Evolutionary conservation across 768 basidiomycete species (phyloP), one percentile per base, ranked within the genome.

Genomic region (Gelatoporia subvermispora): DNA sequence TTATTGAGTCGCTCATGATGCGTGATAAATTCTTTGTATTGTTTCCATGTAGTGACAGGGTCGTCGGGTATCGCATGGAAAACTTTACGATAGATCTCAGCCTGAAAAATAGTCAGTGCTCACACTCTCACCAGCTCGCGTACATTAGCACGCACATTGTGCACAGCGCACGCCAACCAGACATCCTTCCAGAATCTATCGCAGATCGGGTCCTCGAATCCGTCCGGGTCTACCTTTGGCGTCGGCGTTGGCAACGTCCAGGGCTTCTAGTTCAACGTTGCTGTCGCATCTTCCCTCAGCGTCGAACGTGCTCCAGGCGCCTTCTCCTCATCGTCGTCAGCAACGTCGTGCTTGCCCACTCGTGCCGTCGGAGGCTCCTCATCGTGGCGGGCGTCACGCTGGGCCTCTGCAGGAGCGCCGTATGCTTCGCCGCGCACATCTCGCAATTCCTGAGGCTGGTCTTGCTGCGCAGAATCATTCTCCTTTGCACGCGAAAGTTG

Each of bases 61-160:
- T 99, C 94, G 64, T 98, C 95, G 4, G 96, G 95, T 46, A 94
- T 72, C 31, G 88, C 85, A 58, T 92, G 85, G 72, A 99, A 99
- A 3, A 97, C 93, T 62, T 89, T 94, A 47, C 93, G 85, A 68
- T 81, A 97, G 54, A 97, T 92, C 63, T 95, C 90, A 52, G 95
- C 98, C 93, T 94, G 51, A 10, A 48, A 13, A 46, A 44, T 25
- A 41, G 50, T 43, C 43, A 49, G 31, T n/a, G 2, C 3, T 8
- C 15, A 23, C 25, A 23, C 45, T 31, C 16, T 45, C 13, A 25
- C 16, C n/a, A n/a, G n/a, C n/a, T 21, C 17, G 34, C 35, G 31
- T 18, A 49, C 8, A n/a, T 25, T n/a, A n/a, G 28, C 25, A 72
- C 88, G 53, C 45, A 94, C 93, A 64, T 98, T 99, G 58, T 93